Evolutionary conservation across 2,329 filamentous ascomycete species (phyloP).

Genomic region (Exserohilum turcica): DNA sequence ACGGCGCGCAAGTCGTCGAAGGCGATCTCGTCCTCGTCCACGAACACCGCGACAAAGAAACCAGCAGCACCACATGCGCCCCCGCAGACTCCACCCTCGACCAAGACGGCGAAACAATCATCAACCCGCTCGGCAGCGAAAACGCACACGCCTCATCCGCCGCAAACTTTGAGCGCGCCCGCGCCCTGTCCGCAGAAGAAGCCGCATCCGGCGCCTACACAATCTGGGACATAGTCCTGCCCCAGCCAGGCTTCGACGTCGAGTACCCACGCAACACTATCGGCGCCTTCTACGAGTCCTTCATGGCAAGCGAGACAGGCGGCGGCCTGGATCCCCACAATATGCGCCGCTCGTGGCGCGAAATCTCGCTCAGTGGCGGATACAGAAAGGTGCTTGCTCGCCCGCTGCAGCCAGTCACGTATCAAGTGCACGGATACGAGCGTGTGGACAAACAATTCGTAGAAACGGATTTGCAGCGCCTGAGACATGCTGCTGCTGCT

Average conservation of each 20-base stretch:
- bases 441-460: constrained; percentile 82
- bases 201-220: constrained; percentile 74
- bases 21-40: constrained; percentile 81
- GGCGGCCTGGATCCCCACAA: constrained; percentile 79
- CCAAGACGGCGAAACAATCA: constrained; percentile 68
- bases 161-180: constrained; percentile 70
- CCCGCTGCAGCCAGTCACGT: constrained; percentile 67
- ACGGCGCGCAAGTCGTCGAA: constrained; percentile 74
- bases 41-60: constrained; percentile 59
- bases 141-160: constrained; percentile 57
- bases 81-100: constrained; percentile 49
- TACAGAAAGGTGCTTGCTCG: constrained; percentile 84
- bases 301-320: constrained; percentile 81
- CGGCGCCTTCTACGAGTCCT: constrained; percentile 79
- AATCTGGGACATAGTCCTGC: constrained; percentile 88
- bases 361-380: constrained; percentile 84
- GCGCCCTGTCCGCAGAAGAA: constrained; percentile 77
- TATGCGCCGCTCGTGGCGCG: constrained; percentile 85
- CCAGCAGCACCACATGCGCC: constrained; percentile 36
- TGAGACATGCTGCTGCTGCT: no score
- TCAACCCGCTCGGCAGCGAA: constrained; percentile 64
- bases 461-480: constrained; percentile 78
- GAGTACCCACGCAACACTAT: constrained; percentile 83
- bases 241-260: constrained; percentile 89
- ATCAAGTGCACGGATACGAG: constrained; percentile 71